phyloP scores from a whole-genome alignment of 192 early-diverging fungal species.

The Obelidium mucronatum region DNA sequence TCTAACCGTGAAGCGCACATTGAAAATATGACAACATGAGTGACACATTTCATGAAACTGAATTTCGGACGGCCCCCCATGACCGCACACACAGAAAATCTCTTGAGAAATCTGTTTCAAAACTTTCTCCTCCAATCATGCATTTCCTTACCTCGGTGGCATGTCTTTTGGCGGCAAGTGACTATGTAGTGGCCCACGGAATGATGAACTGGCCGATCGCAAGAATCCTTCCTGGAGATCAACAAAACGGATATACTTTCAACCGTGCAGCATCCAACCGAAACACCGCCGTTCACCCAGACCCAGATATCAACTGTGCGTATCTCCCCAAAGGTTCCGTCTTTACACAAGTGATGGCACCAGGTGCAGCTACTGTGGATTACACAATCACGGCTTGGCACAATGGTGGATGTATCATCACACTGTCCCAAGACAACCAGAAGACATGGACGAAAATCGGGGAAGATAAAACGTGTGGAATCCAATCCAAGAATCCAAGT shows the following conservation, averaged over 20 bases:
- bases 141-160: too few species aligned
- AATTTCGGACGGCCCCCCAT: too few species aligned
- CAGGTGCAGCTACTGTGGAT: conserved; percentile 11
- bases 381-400: conserved; percentile 28
- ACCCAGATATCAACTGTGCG: conserved; percentile 28
- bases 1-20: too few species aligned
- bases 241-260: conserved; percentile 32
- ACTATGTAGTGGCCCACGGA: conserved; percentile 16
- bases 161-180: too few species aligned
- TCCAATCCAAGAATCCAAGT: not conserved
- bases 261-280: conserved; percentile 19
- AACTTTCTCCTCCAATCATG: too few species aligned
- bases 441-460: conserved; percentile 21
- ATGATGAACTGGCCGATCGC: conserved; percentile 18
- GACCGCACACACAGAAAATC: too few species aligned
- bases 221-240: conserved; percentile 25
- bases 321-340: conserved; percentile 14
- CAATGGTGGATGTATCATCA: conserved; percentile 30
- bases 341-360: not conserved
- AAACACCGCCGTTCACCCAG: not conserved
- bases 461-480: conserved; percentile 18
- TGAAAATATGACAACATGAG: too few species aligned
- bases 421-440: conserved; percentile 5
- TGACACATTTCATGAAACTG: too few species aligned
- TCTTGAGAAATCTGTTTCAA: too few species aligned